A percentile compares a stretch with the other conserved stretches of the same genome.
phyloP scores from a whole-genome alignment of 805 yeast genomes.

The Ogataea trehalophila region DNA sequence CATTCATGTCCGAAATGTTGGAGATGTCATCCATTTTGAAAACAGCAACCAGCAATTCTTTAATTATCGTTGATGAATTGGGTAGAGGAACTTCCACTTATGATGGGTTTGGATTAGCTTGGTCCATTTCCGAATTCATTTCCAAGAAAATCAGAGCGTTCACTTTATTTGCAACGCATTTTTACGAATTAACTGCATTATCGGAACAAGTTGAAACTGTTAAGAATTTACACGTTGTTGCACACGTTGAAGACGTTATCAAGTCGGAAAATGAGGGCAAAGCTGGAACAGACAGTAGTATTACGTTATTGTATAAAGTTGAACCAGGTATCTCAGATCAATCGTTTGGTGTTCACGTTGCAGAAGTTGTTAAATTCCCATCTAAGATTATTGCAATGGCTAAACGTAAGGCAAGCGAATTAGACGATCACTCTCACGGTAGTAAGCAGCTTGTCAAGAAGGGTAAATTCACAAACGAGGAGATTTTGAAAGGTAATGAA shows the following conservation, averaged over 20 bases:
- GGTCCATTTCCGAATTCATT: conserved; percentile 89
- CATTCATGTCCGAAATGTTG: conserved; percentile 95
- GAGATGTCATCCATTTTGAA: conserved; percentile 87
- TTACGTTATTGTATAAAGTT: conserved; percentile 87
- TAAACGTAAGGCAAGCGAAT: conserved; percentile 84
- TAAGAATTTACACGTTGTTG: conserved; percentile 85
- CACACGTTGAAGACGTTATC: conserved; percentile 61
- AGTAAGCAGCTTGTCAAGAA: conserved; percentile 36
- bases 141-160: conserved; percentile 68
- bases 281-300: conserved; percentile 50
- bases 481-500: conserved; percentile 51
- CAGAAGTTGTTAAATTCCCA: conserved; percentile 93
- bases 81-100: conserved; percentile 95
- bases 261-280: conserved; percentile 19
- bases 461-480: conserved; percentile 46
- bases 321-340: conserved; percentile 94
- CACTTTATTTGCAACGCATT: conserved; percentile 93
- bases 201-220: conserved; percentile 61
- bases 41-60: conserved; percentile 70
- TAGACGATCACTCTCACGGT: conserved; percentile 57
- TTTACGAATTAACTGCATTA: conserved; percentile 88
- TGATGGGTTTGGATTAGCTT: conserved; percentile 97
- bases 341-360: conserved; percentile 97
- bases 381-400: conserved; percentile 90
- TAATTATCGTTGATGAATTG: conserved; percentile 87